Base-by-base conservation (phyloP, 257 asterid species). In the Plantago major region DNA sequence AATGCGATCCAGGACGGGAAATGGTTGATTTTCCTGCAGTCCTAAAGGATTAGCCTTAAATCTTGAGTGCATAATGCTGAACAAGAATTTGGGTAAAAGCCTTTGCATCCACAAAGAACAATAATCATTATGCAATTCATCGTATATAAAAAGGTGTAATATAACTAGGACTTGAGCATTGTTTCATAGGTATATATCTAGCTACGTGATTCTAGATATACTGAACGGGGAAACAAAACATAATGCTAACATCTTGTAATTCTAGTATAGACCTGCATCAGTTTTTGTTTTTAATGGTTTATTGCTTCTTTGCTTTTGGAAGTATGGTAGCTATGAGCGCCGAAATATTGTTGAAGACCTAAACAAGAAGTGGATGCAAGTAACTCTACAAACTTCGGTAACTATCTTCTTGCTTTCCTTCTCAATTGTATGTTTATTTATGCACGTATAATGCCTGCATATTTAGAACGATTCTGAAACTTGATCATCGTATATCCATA, bases 321-420 rank as follows among this genome's bases (percentile, higher is more conserved):
- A 93, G 99, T 87, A 89, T 55, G 92, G 94, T 64, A 85, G 86
- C 67, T 72, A 80, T 74, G 90, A 87, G 69, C 84, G 85, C 2
- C 81, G 74, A 15, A 68, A 77, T 63, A 63, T 82, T 42, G 86
- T 74, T 51, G 97, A 93, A 65, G 96, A 93, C 73, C 76, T 93
- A 78, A 82, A 89, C 58, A 87, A 85, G 80, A 89, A 82, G 77
- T 90, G 96, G 99, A 84, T 72, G 85, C 97, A 85, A 79, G 46
- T 81, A 74, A 77, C 85, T 33, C 77, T 83, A 26, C 85, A 85
- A 58, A 66, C 78, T 55, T 82, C 94, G 63, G 99, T 93, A 74
- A 67, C 63, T 57, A 18, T 56, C 54, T 51, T 65, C 40, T 10
- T 28, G 19, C 26, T 47, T 70, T 59, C 50, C 44, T 65, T 48